Conservation (phyloP, 129 eudicot genomes). For the Chrysanthemum lavandulifolium region DNA sequence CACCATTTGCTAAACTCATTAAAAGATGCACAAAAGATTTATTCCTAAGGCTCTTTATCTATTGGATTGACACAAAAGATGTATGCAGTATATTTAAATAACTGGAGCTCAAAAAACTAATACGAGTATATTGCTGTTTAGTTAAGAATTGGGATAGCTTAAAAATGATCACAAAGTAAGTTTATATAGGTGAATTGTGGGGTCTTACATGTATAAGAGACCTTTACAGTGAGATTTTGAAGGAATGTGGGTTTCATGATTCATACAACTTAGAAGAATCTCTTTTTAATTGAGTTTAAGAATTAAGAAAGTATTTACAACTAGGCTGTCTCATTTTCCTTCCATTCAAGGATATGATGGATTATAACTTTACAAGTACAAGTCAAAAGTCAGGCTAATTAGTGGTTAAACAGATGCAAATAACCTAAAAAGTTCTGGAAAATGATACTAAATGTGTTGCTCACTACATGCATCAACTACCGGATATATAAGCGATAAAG, state of each 20-base stretch:
- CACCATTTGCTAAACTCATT: conserved; percentile 15
- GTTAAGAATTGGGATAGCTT: conserved; percentile 1
- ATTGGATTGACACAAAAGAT: neutral
- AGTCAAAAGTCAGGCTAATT: conserved; percentile 1
- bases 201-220: neutral
- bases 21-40: conserved; percentile 18
- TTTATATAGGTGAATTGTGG: neutral
- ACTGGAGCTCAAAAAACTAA: neutral
- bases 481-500: neutral
- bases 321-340: conserved; percentile 23
- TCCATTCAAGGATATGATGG: conserved; percentile 9
- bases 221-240: conserved; percentile 11
- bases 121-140: neutral
- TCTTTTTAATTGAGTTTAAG: conserved; percentile 7
- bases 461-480: neutral
- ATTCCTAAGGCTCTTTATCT: neutral
- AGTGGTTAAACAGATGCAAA: conserved; percentile 11
- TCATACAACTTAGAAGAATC: conserved; percentile 28
- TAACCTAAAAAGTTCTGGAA: too few species aligned
- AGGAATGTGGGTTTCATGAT: conserved; percentile 28
- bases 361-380: conserved; percentile 4
- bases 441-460: neutral
- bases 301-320: conserved; percentile 15
- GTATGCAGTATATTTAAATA: neutral
- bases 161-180: conserved; percentile 4